Percentiles rank a stretch among this genome's conserved stretches.
These are phyloP conservation scores for Tolypocladium inflatum DNA, from an alignment of 2,329 filamentous ascomycete genomes.

Conservation along the genomic window DNA sequence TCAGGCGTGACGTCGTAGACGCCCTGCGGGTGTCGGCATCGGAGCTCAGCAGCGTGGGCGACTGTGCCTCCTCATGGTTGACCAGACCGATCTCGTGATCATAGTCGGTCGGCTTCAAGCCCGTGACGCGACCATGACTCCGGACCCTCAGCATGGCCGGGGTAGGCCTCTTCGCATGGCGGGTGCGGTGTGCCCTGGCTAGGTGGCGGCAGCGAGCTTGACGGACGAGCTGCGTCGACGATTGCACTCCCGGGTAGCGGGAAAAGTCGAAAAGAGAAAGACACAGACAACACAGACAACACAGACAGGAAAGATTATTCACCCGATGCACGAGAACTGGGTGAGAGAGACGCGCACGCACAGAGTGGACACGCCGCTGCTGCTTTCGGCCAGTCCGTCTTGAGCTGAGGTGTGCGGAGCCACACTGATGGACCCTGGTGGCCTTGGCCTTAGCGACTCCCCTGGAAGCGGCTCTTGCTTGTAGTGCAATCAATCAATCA, in stretches of 20 bases:
- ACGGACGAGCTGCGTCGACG: neutral
- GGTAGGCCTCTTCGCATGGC: constrained; percentile 11
- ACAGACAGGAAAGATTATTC: neutral
- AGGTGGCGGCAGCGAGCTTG: neutral
- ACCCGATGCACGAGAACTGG: no score
- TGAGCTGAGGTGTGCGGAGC: neutral
- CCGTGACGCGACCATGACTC: constrained; percentile 44
- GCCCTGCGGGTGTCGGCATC: constrained; percentile 6
- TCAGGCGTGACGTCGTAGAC: constrained; percentile 7
- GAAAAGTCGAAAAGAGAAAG: neutral
- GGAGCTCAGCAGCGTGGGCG: constrained; percentile 11
- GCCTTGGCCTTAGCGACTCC: neutral
- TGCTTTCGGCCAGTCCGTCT: neutral
- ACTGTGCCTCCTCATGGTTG: constrained; percentile 35
- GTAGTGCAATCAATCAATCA: neutral
- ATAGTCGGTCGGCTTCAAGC: constrained; percentile 51
- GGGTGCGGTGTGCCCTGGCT: neutral
- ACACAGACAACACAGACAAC: no score
- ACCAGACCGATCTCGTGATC: constrained; percentile 64
- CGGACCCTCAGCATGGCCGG: constrained; percentile 24
- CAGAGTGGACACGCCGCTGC: neutral
- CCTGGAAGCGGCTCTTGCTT: neutral
- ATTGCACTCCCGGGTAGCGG: neutral
- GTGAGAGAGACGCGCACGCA: no score
- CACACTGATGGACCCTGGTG: neutral